Conservation (phyloP, 2,329 filamentous ascomycete genomes). For the Arachnomyces sp. region DNA sequence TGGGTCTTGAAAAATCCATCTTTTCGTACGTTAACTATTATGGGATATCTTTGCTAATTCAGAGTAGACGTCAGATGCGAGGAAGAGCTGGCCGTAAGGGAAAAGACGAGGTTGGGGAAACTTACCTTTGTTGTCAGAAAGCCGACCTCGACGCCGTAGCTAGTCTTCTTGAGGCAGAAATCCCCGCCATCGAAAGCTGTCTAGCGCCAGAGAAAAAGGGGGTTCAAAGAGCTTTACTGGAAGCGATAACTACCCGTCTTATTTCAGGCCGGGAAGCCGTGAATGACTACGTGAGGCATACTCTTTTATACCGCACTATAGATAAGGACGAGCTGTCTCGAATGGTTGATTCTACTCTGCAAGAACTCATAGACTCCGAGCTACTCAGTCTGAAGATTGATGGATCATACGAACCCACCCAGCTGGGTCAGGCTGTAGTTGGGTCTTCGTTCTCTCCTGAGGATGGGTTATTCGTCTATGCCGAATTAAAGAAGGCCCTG, state of each 20-base stretch:
- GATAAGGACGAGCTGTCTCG: conserved; percentile 43
- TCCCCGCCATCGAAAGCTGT: conserved; percentile 63
- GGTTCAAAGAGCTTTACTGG: conserved; percentile 63
- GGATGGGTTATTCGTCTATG: conserved; percentile 65
- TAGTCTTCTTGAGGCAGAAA: conserved; percentile 63
- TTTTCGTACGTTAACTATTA: neutral
- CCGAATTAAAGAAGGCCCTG: conserved; percentile 60
- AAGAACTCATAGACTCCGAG: conserved; percentile 48
- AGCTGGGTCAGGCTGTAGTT: conserved; percentile 63
- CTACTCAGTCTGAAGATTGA: conserved; percentile 48
- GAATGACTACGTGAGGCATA: conserved; percentile 61
- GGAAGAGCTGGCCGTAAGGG: conserved; percentile 71
- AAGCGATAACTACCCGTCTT: conserved; percentile 61
- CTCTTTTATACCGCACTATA: conserved; percentile 55
- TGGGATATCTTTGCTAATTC: conserved; percentile 16
- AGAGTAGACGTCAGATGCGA: conserved; percentile 61
- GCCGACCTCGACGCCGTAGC: conserved; percentile 62
- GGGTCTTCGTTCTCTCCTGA: conserved; percentile 66
- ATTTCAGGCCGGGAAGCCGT: conserved; percentile 59
- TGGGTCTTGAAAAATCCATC: conserved; percentile 28
- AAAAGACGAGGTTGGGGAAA: conserved; percentile 70
- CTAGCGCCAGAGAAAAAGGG: conserved; percentile 60
- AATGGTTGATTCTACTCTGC: conserved; percentile 53
- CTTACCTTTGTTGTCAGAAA: conserved; percentile 65
- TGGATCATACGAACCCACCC: conserved; percentile 53